Percentiles rank a stretch among this genome's conserved stretches.
phyloP scores from a whole-genome alignment of 2,329 filamentous ascomycete species.

The Paramyrothecium roridum region DNA sequence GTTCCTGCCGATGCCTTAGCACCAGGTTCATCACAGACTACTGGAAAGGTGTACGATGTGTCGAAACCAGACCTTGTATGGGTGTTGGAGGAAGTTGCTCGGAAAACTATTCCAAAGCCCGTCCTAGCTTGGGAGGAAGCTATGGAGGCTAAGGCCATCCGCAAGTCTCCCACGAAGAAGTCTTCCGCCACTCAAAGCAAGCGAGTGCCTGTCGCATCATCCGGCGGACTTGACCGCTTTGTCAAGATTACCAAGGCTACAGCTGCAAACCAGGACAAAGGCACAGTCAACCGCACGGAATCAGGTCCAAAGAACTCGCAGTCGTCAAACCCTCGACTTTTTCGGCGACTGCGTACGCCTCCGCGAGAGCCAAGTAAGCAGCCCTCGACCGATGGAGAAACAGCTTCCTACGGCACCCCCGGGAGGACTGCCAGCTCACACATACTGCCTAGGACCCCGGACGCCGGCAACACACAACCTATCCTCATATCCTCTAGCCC shows the following conservation, averaged over 20 bases:
- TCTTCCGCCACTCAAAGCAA: constrained; percentile 9
- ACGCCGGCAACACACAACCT: constrained; percentile 24
- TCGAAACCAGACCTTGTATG: constrained; percentile 51
- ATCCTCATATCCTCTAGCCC: constrained; percentile 46
- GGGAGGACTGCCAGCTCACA: constrained; percentile 43
- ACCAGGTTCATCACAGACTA: constrained; percentile 3
- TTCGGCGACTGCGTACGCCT: constrained; percentile 16
- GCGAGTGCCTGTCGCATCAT: constrained; percentile 13
- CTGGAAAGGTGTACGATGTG: constrained; percentile 58
- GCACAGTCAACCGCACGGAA: constrained; percentile 2
- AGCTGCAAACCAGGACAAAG: constrained; percentile 4
- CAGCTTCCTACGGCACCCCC: constrained; percentile 19
- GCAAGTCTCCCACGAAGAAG: constrained; percentile 19
- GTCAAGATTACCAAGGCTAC: constrained; percentile 35
- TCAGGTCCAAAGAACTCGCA: constrained; percentile 3
- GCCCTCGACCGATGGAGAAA: constrained; percentile 17
- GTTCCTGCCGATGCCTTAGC: constrained; percentile 29
- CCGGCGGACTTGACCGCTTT: constrained; percentile 36
- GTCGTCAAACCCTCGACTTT: constrained; percentile 8
- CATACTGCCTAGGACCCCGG: constrained; percentile 32
- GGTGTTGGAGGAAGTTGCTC: constrained; percentile 33
- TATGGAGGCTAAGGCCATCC: constrained; percentile 13
- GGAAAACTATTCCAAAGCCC: constrained; percentile 16
- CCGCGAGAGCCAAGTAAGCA: constrained; percentile 33
- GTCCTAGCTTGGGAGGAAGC: constrained; percentile 23